Percentiles rank a stretch among this genome's conserved stretches.
Conservation (phyloP, 1,284 basidiomycete species). For the Boletus semigastroideus region DNA sequence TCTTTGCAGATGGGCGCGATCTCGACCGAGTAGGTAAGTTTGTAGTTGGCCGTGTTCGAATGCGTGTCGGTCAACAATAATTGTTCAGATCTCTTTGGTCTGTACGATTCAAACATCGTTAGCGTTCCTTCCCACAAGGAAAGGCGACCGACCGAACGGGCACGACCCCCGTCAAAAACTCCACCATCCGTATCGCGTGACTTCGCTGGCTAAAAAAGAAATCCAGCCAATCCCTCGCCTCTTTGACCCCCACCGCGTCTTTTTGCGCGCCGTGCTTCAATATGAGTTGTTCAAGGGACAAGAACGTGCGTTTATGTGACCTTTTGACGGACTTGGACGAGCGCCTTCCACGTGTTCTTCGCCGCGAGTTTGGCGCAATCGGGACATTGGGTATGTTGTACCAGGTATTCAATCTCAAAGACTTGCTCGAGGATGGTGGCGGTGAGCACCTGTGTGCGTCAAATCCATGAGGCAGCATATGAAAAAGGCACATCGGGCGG, state of each 20-base stretch:
- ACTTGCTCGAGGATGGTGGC: slow-evolving; percentile 96
- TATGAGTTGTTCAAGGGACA: slow-evolving; percentile 97
- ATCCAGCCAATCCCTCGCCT: slow-evolving; percentile 93
- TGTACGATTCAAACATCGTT: slow-evolving; percentile 28
- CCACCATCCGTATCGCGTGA: slow-evolving; percentile 97
- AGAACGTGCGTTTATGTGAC: slow-evolving; percentile 97
- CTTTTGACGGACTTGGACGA: slow-evolving; percentile 97
- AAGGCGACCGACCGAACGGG: slow-evolving; percentile 69
- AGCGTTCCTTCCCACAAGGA: neutral
- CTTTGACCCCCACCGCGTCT: slow-evolving; percentile 91
- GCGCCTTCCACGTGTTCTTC: slow-evolving; percentile 98
- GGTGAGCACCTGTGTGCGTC: slow-evolving; percentile 70
- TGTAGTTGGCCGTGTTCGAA: slow-evolving; percentile 91
- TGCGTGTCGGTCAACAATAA: slow-evolving; percentile 93
- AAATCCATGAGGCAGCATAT: neutral
- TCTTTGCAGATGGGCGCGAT: slow-evolving; percentile 98
- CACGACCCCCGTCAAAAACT: slow-evolving; percentile 87
- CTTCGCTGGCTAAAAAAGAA: slow-evolving; percentile 93
- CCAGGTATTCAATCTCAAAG: slow-evolving; percentile 95
- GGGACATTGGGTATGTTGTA: slow-evolving; percentile 95
- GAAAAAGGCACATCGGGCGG: neutral
- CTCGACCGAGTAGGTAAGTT: slow-evolving; percentile 97
- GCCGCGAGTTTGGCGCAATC: slow-evolving; percentile 93
- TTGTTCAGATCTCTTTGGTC: slow-evolving; percentile 91
- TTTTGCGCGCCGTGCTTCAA: slow-evolving; percentile 97